Conservation (phyloP, 345 rosid species). For the Rhizophora apiculata region DNA sequence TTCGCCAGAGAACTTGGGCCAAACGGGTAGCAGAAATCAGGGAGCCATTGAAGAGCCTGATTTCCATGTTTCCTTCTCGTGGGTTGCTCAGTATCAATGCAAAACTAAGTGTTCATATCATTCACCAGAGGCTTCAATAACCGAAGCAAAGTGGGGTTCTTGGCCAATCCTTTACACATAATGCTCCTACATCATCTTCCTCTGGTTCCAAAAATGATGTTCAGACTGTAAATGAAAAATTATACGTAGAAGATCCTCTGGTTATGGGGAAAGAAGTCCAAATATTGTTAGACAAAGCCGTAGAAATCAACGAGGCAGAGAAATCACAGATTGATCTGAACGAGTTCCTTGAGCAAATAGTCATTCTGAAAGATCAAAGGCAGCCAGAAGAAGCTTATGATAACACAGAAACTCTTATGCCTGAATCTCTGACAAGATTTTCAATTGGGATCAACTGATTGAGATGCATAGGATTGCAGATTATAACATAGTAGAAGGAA, state of each 20-base stretch:
- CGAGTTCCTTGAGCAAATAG: constrained; percentile 91
- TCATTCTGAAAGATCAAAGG: constrained; percentile 52
- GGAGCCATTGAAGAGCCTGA: constrained; percentile 82
- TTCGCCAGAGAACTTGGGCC: constrained; percentile 92
- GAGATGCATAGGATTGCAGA: constrained; percentile 52
- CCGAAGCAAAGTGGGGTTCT: constrained; percentile 52
- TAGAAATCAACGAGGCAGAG: constrained; percentile 27
- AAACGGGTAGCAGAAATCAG: constrained; percentile 97
- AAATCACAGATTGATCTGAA: constrained; percentile 86
- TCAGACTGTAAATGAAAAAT: constrained; percentile 7
- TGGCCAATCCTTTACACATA: constrained; percentile 24
- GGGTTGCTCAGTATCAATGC: constrained; percentile 79
- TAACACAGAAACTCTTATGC: constrained; percentile 13
- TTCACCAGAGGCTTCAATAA: constrained; percentile 86
- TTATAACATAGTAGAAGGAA: constrained; percentile 32
- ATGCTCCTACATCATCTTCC: constrained; percentile 41
- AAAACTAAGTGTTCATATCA: constrained; percentile 79
- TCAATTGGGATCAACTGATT: constrained; percentile 68
- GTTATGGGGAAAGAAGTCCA: constrained; percentile 33
- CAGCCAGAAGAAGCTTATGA: constrained; percentile 25
- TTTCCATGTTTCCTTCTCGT: constrained; percentile 83
- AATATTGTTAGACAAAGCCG: constrained; percentile 26
- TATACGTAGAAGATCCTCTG: constrained; percentile 15
- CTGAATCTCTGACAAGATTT: constrained; percentile 43
- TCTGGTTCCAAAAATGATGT: constrained; percentile 21